Evolutionary conservation across 169 alveolate species (phyloP), one percentile per base, ranked within the genome.

Genomic region (Cytauxzoon felis): DNA sequence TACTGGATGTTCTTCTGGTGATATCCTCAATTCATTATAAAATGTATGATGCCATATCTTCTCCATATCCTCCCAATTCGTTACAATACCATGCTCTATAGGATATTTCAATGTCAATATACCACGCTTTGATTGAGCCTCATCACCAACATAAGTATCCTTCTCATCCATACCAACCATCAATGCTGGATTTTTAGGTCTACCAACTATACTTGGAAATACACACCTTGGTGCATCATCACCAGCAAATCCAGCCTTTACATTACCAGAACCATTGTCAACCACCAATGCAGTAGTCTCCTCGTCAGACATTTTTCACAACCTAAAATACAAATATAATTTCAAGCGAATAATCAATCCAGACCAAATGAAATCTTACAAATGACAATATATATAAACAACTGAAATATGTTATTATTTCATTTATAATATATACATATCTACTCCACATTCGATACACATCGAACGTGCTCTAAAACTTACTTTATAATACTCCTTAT

Each of bases 211-310:
- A 66, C 98, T 92, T 7, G 99, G 99, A 92, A 97, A 96, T 51
- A 94, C 97, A 73, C 98, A 93, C 42, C 98, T 89, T 19, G 99
- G 99, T 47, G 98, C 98, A 67, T 96, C 99, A 53, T 96, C 99
- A 13, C 99, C 99, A 26, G 99, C 98, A 50, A 98, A 91, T 57
- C 99, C 99, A 38, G 99, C 99, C 90, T 97, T 98, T 87, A 95
- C 95, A 93, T 93, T 91, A 34, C 99, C 99, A 84, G 99, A 95
- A 45, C 99, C 99, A 76, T 96, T 96, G 89, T 96, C 99, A 71
- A 96, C 93, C 59, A 96, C 99, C 80, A 96, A 85, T 41, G 98
- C 98, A 61, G 91, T 91, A 49, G 89, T 81, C 72, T 93, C 96
- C 58, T 91, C 96, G 80, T 86, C 94, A 54, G 94, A 90, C 95